These are phyloP conservation scores for Trypanosoma cruzi DNA, from an alignment of 208 protist species.

Conservation along the genomic window DNA sequence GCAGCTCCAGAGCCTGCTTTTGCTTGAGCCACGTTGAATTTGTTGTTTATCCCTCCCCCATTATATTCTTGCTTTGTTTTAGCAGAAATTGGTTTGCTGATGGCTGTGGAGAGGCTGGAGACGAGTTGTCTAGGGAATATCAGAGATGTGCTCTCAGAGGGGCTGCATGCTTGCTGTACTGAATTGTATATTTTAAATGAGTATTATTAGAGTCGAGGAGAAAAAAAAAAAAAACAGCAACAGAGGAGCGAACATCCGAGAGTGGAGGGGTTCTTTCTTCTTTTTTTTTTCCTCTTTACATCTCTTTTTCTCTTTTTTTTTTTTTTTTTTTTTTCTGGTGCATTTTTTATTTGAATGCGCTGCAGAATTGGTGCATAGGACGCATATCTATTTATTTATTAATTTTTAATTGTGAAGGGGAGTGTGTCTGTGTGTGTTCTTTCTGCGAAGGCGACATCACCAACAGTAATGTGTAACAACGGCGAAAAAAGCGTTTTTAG, in stretches of 20 bases:
- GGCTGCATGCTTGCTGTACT: too few relatives aligned
- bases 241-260: neutral
- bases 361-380: neutral
- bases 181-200: neutral
- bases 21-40: constrained; percentile 5
- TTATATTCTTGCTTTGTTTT: constrained; percentile 21
- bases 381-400: constrained; percentile 13
- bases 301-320: constrained; percentile 13
- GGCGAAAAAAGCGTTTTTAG: neutral
- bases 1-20: constrained; percentile 69
- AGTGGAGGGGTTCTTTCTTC: neutral
- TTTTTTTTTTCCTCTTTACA: neutral
- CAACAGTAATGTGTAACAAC: neutral
- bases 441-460: neutral
- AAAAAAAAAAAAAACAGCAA: neutral
- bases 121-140: too few relatives aligned
- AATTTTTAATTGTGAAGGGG: neutral
- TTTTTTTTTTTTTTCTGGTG: constrained; percentile 16
- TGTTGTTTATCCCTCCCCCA: neutral
- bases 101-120: too few relatives aligned
- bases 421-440: neutral
- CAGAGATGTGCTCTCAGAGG: too few relatives aligned
- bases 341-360: constrained; percentile 6
- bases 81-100: too few relatives aligned
- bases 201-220: neutral